A percentile compares a stretch with the other conserved stretches of the same genome.
These are phyloP conservation scores for Phytopythium sindhum DNA, from an alignment of 352 stramenopile species.

Conservation along the genomic window DNA sequence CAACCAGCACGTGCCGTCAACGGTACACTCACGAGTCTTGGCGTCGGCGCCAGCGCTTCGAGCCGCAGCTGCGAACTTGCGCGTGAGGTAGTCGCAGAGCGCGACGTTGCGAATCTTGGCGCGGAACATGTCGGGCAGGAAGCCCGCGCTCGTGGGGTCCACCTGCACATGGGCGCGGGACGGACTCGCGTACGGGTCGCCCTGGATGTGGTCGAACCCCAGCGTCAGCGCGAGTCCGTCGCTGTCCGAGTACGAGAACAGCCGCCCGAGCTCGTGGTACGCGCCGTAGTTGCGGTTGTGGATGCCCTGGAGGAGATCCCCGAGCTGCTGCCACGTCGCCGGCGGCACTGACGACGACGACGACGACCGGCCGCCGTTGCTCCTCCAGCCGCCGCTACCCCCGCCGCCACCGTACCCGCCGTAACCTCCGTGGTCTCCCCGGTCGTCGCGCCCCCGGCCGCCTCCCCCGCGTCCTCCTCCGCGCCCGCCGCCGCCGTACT, in stretches of 20 bases:
- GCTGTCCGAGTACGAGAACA: slow-evolving; percentile 30
- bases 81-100: slow-evolving; percentile 90
- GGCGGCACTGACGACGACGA: slow-evolving; percentile 6
- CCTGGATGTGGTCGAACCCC: slow-evolving; percentile 92
- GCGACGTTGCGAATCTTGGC: slow-evolving; percentile 81
- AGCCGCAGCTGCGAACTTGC: slow-evolving; percentile 69
- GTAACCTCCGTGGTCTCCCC: slow-evolving; percentile 17
- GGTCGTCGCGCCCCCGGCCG: slow-evolving; percentile 12
- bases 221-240: slow-evolving; percentile 67
- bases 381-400: slow-evolving; percentile 10
- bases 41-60: slow-evolving; percentile 51
- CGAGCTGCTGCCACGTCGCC: slow-evolving; percentile 49
- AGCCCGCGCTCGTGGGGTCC: slow-evolving; percentile 55
- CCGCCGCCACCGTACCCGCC: slow-evolving; percentile 16
- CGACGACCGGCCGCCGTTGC: slow-evolving; percentile 12
- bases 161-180: slow-evolving; percentile 92
- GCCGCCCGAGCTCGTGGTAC: slow-evolving; percentile 76
- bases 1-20: slow-evolving; percentile 7
- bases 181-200: slow-evolving; percentile 94
- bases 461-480: slow-evolving; percentile 20
- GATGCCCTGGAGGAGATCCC: slow-evolving; percentile 41
- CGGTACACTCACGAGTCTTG: slow-evolving; percentile 34
- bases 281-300: slow-evolving; percentile 82
- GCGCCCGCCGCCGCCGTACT: slow-evolving; percentile 66
- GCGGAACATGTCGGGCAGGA: slow-evolving; percentile 75